phyloP scores from a whole-genome alignment of 805 yeast genomes.

The Diddensiella caesifluorescens region DNA sequence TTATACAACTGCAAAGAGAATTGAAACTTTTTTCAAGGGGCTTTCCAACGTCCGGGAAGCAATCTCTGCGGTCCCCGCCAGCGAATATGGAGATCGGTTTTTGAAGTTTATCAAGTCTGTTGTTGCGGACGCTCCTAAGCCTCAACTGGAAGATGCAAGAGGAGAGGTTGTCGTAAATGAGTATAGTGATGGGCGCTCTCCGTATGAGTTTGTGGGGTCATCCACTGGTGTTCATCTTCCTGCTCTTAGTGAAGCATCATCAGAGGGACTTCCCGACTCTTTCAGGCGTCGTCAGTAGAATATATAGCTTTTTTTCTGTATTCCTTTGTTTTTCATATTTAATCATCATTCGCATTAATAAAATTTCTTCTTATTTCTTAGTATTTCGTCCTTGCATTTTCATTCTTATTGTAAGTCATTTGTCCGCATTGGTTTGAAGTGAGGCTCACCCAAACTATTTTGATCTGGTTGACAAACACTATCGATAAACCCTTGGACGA shows the following conservation, averaged over 20 bases:
- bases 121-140: constrained; percentile 1
- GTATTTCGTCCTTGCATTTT: too few species aligned
- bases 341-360: too few species aligned
- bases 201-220: too few species aligned
- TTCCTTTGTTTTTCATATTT: too few species aligned
- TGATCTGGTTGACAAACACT: too few species aligned
- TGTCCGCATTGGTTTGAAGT: too few species aligned
- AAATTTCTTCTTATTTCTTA: too few species aligned
- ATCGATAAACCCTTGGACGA: too few species aligned
- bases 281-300: not conserved
- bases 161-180: not conserved
- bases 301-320: not conserved
- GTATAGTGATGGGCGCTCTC: too few species aligned
- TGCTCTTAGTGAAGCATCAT: constrained; percentile 13
- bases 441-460: too few species aligned
- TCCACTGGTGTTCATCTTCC: constrained; percentile 11
- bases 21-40: constrained; percentile 84
- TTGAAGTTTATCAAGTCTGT: constrained; percentile 50
- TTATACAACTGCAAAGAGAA: constrained; percentile 50
- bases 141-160: not conserved
- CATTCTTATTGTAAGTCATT: too few species aligned
- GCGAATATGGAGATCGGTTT: constrained; percentile 86
- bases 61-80: constrained; percentile 86
- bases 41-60: constrained; percentile 60
- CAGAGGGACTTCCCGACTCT: constrained; percentile 11